Evolutionary conservation across 805 yeast species (phyloP), one percentile per base, ranked within the genome.

Genomic region (Candida wancherniae): DNA sequence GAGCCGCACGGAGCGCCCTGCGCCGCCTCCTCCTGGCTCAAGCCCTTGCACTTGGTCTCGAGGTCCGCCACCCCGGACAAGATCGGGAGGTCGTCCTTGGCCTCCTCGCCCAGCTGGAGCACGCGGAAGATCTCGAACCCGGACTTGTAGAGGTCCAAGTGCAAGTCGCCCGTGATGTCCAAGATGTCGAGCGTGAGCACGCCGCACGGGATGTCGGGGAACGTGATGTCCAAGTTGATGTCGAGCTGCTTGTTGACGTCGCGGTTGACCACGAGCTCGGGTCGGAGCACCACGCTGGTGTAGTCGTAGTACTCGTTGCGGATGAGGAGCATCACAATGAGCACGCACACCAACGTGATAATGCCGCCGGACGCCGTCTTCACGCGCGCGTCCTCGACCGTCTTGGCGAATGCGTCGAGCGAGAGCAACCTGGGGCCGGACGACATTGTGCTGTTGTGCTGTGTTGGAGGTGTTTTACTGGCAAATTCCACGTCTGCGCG

Each of bases 301-400:
- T 85, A 88, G 48, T 83, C 85, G 19, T 51, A 44, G 75, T 90
- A 84, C 57, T 92, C 97, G 43, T 77, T 77, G 18, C 78, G 36
- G 29, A 87, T 61, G 39, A 92, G 66, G 31, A 81, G 45, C 14
- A 80, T 34, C 11, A 85, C 78, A 3, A 83, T 65, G 5, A 76
- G 29, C 3, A 76, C 48, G 49, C 96, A 82, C 3, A 75, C 61
- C 24, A 92, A 48, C 3, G 97, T 86, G 49, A 92, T 84, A 16
- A 86, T 48, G 2, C 96, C 98, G 31, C 98, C 98, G 6, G 90
- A 71, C 4, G 90, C 71, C 4, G 98, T 92, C 40, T 83, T 77
- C 39, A 92, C 75, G 29, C 84, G 73, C 6, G 94, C 94, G 55
- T 92, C 98, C 51, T 90, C 97, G 20, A 85, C 88, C 4, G 97